Percentiles rank a stretch among this genome's conserved stretches.
phyloP scores from a whole-genome alignment of 441 rosid genomes.

The Manihot esculenta region DNA sequence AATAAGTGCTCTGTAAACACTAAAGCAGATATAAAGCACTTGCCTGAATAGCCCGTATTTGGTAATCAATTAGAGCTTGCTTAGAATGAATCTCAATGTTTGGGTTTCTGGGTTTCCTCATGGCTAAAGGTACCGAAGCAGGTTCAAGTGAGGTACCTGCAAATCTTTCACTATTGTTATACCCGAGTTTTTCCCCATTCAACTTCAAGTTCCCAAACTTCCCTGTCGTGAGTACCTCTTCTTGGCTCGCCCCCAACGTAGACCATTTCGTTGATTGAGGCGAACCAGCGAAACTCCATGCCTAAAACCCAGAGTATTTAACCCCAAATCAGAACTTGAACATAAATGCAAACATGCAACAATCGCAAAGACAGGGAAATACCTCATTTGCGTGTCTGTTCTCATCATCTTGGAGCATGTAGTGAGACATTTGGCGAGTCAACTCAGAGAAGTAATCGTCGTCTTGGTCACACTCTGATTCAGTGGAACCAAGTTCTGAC shows the following conservation, averaged over 20 bases:
- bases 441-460: conserved; percentile 60
- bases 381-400: conserved; percentile 36
- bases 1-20: too few species aligned
- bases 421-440: conserved; percentile 80
- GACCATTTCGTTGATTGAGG: conserved; percentile 53
- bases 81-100: conserved; percentile 36
- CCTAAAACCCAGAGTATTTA: conserved; percentile 19
- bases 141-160: conserved; percentile 12
- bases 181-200: conserved; percentile 16
- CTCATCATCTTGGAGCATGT: conserved; percentile 76
- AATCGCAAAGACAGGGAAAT: background rate
- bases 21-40: conserved; percentile 5
- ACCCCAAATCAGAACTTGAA: conserved; percentile 10
- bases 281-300: conserved; percentile 40
- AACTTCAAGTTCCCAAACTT: conserved; percentile 35
- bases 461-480: conserved; percentile 43
- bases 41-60: conserved; percentile 60
- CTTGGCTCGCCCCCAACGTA: conserved; percentile 38
- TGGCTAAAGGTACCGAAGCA: conserved; percentile 13
- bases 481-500: conserved; percentile 34
- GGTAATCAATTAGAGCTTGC: conserved; percentile 57
- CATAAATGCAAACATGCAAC: background rate
- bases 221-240: conserved; percentile 25
- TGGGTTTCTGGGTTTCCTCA: conserved; percentile 7
- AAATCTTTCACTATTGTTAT: conserved; percentile 12